Percentiles rank a stretch among this genome's conserved stretches.
phyloP scores from a whole-genome alignment of 345 rosid genomes.

The Lepidium sativum region DNA sequence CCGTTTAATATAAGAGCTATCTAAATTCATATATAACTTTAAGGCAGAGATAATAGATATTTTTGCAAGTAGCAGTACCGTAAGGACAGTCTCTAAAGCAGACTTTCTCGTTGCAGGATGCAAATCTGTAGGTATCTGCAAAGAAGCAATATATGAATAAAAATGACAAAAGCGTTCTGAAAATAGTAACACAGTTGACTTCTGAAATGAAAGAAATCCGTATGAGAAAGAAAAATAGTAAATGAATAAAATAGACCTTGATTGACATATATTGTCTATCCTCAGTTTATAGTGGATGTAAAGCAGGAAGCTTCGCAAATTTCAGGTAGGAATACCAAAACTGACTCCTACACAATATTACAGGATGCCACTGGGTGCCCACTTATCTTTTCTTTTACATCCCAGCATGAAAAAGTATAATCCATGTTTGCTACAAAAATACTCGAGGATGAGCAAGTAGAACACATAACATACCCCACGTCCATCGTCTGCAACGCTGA shows the following conservation, averaged over 20 bases:
- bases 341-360: not conserved
- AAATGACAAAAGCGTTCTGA: not conserved
- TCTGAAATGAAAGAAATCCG: no score
- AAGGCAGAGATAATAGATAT: slow-evolving; percentile 1
- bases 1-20: not conserved
- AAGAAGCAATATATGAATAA: slow-evolving; percentile 1
- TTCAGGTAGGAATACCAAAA: not conserved
- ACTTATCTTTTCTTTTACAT: no score
- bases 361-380: no score
- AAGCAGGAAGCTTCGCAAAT: not conserved
- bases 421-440: not conserved
- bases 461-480: slow-evolving; percentile 68
- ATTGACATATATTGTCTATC: not conserved
- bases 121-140: slow-evolving; percentile 91
- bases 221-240: no score
- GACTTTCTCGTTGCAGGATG: slow-evolving; percentile 93
- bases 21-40: not conserved
- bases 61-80: slow-evolving; percentile 45
- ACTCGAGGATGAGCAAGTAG: slow-evolving; percentile 6
- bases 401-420: not conserved
- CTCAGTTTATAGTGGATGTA: not conserved
- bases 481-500: slow-evolving; percentile 79
- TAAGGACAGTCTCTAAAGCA: slow-evolving; percentile 88
- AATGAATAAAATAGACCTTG: not conserved
- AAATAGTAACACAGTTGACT: not conserved